Percentiles rank a stretch among this genome's conserved stretches.
Conservation (phyloP, 2,329 filamentous ascomycete species). For the Aureobasidium sp. region DNA sequence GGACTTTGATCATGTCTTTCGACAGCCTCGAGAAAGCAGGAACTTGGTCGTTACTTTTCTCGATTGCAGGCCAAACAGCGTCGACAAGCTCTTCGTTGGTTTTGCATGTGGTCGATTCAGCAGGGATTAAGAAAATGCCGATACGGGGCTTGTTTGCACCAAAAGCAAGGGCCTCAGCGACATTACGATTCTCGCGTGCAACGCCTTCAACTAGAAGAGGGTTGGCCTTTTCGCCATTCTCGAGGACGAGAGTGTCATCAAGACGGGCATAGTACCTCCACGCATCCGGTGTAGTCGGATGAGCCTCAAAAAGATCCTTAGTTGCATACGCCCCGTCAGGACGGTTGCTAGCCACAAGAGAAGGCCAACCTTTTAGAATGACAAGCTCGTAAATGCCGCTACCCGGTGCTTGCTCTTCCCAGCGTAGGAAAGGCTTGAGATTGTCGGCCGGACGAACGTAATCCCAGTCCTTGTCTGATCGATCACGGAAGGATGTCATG, state of each 20-base stretch:
- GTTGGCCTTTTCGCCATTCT: constrained; percentile 42
- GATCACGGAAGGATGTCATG: constrained; percentile 49
- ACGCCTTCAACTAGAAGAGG: constrained; percentile 44
- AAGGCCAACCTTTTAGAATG: constrained; percentile 24
- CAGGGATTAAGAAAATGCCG: constrained; percentile 48
- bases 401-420: constrained; percentile 26
- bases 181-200: constrained; percentile 43
- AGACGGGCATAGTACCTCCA: constrained; percentile 39
- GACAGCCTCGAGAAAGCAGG: constrained; percentile 47
- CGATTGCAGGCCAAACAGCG: constrained; percentile 42
- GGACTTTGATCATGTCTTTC: constrained; percentile 44
- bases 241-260: constrained; percentile 39
- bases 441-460: constrained; percentile 43
- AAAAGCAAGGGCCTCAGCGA: constrained; percentile 51
- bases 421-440: constrained; percentile 36
- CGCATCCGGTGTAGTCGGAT: constrained; percentile 32
- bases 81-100: constrained; percentile 41
- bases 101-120: constrained; percentile 32
- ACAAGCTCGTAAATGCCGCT: constrained; percentile 32
- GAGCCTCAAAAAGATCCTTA: constrained; percentile 38
- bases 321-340: constrained; percentile 41
- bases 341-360: constrained; percentile 33
- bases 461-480: constrained; percentile 51
- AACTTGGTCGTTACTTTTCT: constrained; percentile 42
- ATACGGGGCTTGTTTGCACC: constrained; percentile 46